These are phyloP conservation scores for Rhazya stricta DNA, from an alignment of 257 asterid genomes.

Conservation along the genomic window DNA sequence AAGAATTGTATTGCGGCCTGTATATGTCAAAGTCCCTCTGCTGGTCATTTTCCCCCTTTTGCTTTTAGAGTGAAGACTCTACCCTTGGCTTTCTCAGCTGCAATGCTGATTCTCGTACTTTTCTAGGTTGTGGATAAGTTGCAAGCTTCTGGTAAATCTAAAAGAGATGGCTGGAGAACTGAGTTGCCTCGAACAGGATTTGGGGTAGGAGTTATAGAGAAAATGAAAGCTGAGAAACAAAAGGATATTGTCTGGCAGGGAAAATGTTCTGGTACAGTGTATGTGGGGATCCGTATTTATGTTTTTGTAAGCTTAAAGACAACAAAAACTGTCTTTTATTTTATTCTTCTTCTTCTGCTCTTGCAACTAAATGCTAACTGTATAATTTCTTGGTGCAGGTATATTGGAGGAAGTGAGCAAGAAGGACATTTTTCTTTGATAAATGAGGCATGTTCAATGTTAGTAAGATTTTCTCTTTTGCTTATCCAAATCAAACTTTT, in stretches of 20 bases:
- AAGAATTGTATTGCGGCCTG: not conserved
- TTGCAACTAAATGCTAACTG: slow-evolving; percentile 18
- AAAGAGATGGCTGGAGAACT: slow-evolving; percentile 75
- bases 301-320: not conserved
- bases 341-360: slow-evolving; percentile 11
- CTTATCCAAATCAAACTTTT: not conserved
- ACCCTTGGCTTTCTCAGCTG: slow-evolving; percentile 7
- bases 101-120: slow-evolving; percentile 6
- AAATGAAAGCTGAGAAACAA: slow-evolving; percentile 71
- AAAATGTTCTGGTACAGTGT: slow-evolving; percentile 99
- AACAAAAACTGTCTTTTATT: not conserved
- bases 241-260: slow-evolving; percentile 95
- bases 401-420: slow-evolving; percentile 82
- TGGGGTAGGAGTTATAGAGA: slow-evolving; percentile 65
- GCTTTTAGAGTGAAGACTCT: not conserved
- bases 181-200: slow-evolving; percentile 71
- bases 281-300: slow-evolving; percentile 38
- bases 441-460: slow-evolving; percentile 96
- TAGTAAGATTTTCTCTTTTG: slow-evolving; percentile 34
- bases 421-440: slow-evolving; percentile 95
- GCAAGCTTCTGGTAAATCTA: slow-evolving; percentile 85
- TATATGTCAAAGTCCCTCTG: not conserved
- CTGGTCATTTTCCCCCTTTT: too few species aligned
- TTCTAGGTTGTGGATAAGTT: slow-evolving; percentile 76
- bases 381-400: slow-evolving; percentile 41